Base-by-base conservation (phyloP, 371 early-diverging fungal species). In the Entomophthora muscae region DNA sequence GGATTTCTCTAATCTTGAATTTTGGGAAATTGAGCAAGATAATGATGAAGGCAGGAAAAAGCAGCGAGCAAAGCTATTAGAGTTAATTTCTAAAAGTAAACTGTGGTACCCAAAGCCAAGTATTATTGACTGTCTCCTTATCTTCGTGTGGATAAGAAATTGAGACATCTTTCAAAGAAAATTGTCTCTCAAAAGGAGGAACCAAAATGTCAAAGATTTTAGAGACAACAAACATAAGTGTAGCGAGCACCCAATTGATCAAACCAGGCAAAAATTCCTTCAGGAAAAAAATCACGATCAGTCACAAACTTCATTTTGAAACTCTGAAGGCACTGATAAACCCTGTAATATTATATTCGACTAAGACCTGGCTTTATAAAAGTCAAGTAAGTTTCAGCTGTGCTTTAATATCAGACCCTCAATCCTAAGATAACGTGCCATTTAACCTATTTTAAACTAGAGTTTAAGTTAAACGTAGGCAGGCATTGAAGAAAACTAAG, bases 131-230 rank as follows among this genome's bases (percentile, higher is more conserved):
- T 13, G 80, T 75, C 58, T 84, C 84, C 31, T 82, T 67, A 27
- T 73, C 76, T 57, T 80, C 73, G 66, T 82, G 75, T 1, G 83
- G 80, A 68, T 77, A 80, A 70, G 76, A 76, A 56, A 89, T 82
- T 10, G 81, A 76, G 33, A 73, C 79, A 70, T 89, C 85, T 2
- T 74, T 71, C 27, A 87, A 71, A 17, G 84, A 84, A 70, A 89
- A 87, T 61, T 78, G 71, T 55, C 88, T 77, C 61, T 80, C 79
- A 70, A 78, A 86, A 1, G 89, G 88, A n/a, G 76, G 69, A 27
- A 86, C 68, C 29, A 70, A 69, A 64, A 83, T 80, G 57, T 88
- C 71, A 59, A 74, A 69, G 29, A 75, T 17, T 33, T 60, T 60
- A 30, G 33, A 32, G 2, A 51, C 13, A n/a, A 33, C 26, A 24